Evolutionary conservation across 495 filamentous ascomycete genomes (phyloP).

Genomic region (Podospora bellae-mahoneyi): DNA sequence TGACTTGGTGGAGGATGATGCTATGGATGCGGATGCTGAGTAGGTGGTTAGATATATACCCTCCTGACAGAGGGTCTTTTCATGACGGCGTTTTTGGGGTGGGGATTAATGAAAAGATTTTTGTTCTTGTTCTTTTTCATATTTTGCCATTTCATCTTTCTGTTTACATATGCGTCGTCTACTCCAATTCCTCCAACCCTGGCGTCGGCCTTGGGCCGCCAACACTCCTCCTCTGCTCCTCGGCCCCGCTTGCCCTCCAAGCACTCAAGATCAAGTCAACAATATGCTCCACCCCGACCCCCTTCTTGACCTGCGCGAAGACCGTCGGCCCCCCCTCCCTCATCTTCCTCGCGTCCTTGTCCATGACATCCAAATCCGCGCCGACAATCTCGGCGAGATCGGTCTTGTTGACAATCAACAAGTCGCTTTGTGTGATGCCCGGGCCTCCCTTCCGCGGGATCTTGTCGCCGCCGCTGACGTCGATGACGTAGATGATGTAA

Average conservation of each 20-base stretch:
- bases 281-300: slow-evolving; percentile 77
- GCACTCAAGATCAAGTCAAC: slow-evolving; percentile 84
- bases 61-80: neutral
- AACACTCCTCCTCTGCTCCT: slow-evolving; percentile 51
- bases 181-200: slow-evolving; percentile 19
- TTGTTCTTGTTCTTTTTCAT: neutral
- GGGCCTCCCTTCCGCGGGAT: slow-evolving; percentile 94
- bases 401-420: slow-evolving; percentile 94
- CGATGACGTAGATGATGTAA: slow-evolving; percentile 97
- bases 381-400: slow-evolving; percentile 90
- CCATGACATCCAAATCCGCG: slow-evolving; percentile 91
- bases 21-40: slow-evolving; percentile 42
- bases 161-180: neutral
- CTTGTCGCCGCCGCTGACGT: slow-evolving; percentile 96
- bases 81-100: slow-evolving; percentile 5
- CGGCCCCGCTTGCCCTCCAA: slow-evolving; percentile 84
- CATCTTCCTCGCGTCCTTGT: slow-evolving; percentile 91
- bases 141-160: neutral
- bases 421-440: slow-evolving; percentile 90
- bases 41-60: slow-evolving; percentile 5
- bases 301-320: slow-evolving; percentile 95
- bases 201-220: slow-evolving; percentile 53
- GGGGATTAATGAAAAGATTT: neutral
- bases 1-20: slow-evolving; percentile 18
- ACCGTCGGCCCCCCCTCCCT: slow-evolving; percentile 94